Evolutionary conservation across 768 basidiomycete genomes (phyloP), one percentile per base, ranked within the genome.

Genomic region (Mrakia blollopis): DNA sequence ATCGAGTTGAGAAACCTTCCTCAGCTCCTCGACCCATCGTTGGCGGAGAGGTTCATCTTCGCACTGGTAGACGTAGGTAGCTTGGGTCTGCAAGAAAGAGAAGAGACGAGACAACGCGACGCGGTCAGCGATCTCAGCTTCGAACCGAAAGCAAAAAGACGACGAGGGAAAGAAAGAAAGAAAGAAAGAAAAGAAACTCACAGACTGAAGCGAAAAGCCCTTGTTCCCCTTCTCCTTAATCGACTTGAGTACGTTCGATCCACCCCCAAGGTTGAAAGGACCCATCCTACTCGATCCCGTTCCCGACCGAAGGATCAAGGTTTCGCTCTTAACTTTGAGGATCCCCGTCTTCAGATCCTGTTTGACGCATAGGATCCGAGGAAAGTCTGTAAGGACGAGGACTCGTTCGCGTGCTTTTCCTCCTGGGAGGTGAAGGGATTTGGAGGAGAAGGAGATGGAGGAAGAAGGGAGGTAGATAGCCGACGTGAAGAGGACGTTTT

Each of bases 311-410:
- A 74, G 67, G 54, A 78, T 62, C 25, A 78, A 32, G 23, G 68
- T 74, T 32, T 78, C 77, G 60, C 60, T 68, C 47, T 78, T 78
- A 60, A 78, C 44, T 37, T 78, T 78, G 37, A 78, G 65, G 41
- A 35, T 52, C 25, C 77, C 77, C 18, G 73, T 68, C 32, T 78
- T 78, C 7, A 28, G 23, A 47, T 78, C 77, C 21, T 63, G 67
- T 35, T 78, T 78, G 73, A 75, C 77, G 69, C 77, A 78, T 5
- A 78, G 25, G 30, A 78, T 41, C 8, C 77, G 65, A 21, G 77
- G 77, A 37, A 78, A 78, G 63, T 78, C 67, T 39, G 77, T 78
- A 25, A 78, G 73, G 39, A 78, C 63, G 47, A 78, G 73, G 25
- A 44, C 47, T 28, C 77, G 77, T 30, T 77, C 76, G n/a, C 72